Conservation (phyloP, 352 stramenopile genomes). For the Globisporangium solare region DNA sequence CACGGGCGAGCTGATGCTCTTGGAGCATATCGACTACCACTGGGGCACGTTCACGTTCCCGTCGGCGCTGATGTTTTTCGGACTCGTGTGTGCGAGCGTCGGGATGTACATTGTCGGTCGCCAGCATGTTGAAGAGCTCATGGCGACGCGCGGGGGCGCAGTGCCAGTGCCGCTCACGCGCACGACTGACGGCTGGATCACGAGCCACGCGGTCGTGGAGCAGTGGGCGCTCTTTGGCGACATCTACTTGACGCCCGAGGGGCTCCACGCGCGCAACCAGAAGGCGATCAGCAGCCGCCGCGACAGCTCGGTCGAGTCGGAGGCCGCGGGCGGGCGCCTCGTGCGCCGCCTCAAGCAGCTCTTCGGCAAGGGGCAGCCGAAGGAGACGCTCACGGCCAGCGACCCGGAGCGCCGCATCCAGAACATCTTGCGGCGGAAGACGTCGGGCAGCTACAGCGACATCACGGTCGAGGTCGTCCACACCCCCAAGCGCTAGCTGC, state of each 20-base stretch:
- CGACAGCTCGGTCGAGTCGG: conserved; percentile 43
- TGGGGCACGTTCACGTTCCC: conserved; percentile 72
- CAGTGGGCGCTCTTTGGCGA: conserved; percentile 83
- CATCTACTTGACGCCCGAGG: conserved; percentile 59
- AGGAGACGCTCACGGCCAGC: conserved; percentile 28
- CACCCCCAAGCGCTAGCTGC: conserved; percentile 43
- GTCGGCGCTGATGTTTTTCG: conserved; percentile 71
- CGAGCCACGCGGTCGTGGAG: conserved; percentile 69
- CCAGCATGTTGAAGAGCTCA: conserved; percentile 76
- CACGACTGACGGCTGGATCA: conserved; percentile 79
- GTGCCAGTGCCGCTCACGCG: conserved; percentile 74
- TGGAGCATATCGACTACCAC: conserved; percentile 69
- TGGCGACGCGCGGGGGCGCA: conserved; percentile 71
- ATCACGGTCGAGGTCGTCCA: conserved; percentile 62
- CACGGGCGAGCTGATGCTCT: conserved; percentile 71
- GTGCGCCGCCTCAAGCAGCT: conserved; percentile 41
- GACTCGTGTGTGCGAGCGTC: conserved; percentile 65
- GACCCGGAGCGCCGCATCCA: conserved; percentile 70
- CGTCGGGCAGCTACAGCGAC: conserved; percentile 79
- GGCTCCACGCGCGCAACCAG: conserved; percentile 58
- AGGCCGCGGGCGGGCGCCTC: conserved; percentile 34
- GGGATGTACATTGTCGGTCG: conserved; percentile 79
- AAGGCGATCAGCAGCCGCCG: conserved; percentile 20
- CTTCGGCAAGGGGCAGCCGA: conserved; percentile 17
- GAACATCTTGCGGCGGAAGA: conserved; percentile 60